Base-by-base conservation (phyloP, 169 alveolate genomes). In the Toxoplasma gondii region DNA sequence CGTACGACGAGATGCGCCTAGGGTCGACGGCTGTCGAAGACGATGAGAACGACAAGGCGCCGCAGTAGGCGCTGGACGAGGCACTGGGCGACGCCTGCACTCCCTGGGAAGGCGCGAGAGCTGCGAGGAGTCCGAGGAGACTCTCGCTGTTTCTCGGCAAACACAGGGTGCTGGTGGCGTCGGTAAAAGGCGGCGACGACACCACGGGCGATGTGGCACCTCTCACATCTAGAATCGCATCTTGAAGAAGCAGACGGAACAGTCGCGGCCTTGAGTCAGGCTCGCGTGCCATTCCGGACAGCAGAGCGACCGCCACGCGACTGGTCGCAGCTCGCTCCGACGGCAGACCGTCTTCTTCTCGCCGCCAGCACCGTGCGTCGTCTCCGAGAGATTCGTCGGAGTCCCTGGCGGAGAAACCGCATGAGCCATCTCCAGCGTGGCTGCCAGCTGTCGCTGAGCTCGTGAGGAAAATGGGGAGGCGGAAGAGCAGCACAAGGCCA, bases 271-370 rank as follows among this genome's bases (percentile, higher is more conserved):
- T 16, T 19, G 90, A 2, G 43, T 17, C 36, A 34, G 69, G 34
- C 44, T 82, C 90, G n/a, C 41, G 53, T 22, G 31, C 27, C 53
- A 82, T 64, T 1, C 12, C 5, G 19, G 69, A 1, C 53, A 82
- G 67, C 43, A 82, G 67, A 82, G 69, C 64, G 24, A 82, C 67
- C 90, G 90, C 90, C 43, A 82, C 64, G 19, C 90, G 44, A 41
- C 90, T 82, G 31, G 27, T 24, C 90, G 90, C 31, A 10, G 39
- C 39, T 7, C 86, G 45, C 5, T 19, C 45, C 43, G 86, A 4
- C 19, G 86, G 22, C 9, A n/a, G 45, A 31, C 2, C 39, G 49
- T n/a, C 43, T 7, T 78, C 86, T n/a, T n/a, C n/a, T n/a, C n/a
- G n/a, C n/a, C 45, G 27, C 45, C 45, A 10, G 22, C 39, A 10